Conservation (phyloP, 75 land plant species). For the Selaginella moellendorffii region DNA sequence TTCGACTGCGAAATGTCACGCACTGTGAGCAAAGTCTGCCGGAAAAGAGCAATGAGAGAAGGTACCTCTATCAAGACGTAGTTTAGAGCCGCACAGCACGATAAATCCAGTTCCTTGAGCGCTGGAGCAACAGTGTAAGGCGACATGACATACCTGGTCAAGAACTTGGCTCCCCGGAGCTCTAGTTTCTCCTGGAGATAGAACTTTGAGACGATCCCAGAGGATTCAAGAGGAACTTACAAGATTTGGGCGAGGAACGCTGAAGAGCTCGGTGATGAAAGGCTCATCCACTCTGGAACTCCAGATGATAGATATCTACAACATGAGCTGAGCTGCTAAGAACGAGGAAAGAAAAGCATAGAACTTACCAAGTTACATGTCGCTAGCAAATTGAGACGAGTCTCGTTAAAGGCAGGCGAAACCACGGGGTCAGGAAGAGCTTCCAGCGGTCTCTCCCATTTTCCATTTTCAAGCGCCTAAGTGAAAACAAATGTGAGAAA, state of each 20-base stretch:
- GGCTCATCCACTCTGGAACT: neutral
- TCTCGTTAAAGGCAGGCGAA: constrained; percentile 1
- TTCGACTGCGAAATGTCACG: neutral
- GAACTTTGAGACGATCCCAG: neutral
- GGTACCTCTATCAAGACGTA: constrained; percentile 8
- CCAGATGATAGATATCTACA: constrained; percentile 3
- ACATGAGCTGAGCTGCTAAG: neutral
- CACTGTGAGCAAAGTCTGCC: no score
- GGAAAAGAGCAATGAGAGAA: neutral
- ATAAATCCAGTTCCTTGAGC: constrained; percentile 5
- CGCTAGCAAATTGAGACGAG: neutral
- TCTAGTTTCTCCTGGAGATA: neutral
- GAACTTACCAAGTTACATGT: neutral
- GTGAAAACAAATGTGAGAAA: neutral
- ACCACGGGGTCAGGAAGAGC: neutral
- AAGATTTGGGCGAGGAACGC: neutral
- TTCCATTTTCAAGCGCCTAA: constrained; percentile 4
- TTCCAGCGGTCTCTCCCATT: constrained; percentile 7
- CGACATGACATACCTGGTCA: constrained; percentile 1
- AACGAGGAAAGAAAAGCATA: neutral
- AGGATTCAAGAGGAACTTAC: neutral
- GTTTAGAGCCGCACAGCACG: constrained; percentile 10
- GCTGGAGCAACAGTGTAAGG: neutral
- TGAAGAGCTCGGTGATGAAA: neutral
- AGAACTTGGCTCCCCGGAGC: constrained; percentile 10